These are phyloP conservation scores for Colletotrichum horii DNA, from an alignment of 2,329 filamentous ascomycete genomes.

Conservation along the genomic window DNA sequence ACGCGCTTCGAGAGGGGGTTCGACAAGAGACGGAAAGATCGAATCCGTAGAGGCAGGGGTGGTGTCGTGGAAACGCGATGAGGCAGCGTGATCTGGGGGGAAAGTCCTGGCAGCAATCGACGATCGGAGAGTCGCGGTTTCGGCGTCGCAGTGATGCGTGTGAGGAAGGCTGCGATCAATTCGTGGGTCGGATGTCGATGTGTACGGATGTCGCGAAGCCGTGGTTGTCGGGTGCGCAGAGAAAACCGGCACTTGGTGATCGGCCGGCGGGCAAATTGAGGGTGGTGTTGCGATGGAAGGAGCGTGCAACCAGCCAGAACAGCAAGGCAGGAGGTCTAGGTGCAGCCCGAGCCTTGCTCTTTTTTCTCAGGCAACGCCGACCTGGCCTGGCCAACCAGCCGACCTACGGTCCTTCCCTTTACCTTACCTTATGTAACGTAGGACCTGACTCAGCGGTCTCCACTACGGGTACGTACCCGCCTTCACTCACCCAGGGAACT, in stretches of 20 bases:
- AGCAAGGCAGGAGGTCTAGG: constrained; percentile 9
- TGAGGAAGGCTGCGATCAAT: not conserved
- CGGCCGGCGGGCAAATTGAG: not conserved
- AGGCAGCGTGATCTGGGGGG: not conserved
- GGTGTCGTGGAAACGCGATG: constrained; percentile 8
- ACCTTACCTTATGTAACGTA: not conserved
- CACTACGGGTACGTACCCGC: not conserved
- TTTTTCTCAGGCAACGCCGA: constrained; percentile 8
- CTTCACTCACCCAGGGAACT: not conserved
- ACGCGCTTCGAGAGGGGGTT: not conserved
- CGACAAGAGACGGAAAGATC: not conserved
- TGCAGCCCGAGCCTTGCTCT: constrained; percentile 12
- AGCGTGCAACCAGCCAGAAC: constrained; percentile 5
- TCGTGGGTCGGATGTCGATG: not conserved
- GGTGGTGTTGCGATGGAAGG: constrained; percentile 8
- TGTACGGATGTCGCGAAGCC: not conserved
- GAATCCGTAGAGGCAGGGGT: not conserved
- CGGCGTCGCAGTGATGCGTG: not conserved
- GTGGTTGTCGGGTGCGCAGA: not conserved
- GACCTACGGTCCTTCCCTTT: not conserved
- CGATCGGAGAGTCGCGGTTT: not conserved
- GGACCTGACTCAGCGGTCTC: not conserved
- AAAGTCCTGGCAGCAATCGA: constrained; percentile 1
- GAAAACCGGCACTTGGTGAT: not conserved
- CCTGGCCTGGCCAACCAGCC: not conserved